Evolutionary conservation across 768 basidiomycete species (phyloP), one percentile per base, ranked within the genome.

Genomic region (Trametes coccinea): DNA sequence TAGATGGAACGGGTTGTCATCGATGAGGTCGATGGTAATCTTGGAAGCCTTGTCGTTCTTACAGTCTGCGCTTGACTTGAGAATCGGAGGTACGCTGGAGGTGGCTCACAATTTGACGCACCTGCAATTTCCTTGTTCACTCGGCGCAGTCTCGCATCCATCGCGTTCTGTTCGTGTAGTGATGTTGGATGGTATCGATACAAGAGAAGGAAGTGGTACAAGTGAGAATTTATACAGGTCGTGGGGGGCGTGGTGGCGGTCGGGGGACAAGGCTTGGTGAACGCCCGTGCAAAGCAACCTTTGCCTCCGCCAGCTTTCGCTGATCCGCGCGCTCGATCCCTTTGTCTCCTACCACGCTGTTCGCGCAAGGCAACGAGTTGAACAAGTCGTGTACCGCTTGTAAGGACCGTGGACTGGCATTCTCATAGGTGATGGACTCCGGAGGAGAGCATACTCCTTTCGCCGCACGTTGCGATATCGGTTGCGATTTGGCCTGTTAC

Each of bases 61-160:
- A 83, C 93, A 95, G 76, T 96, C 94, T 95, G n/a, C 8, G 9
- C 30, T 22, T 9, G 29, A 27, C 11, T 8, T 11, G 11, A 33
- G 27, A 11, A 33, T 7, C 17, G 27, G 27, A 31, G 29, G 30
- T 31, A 49, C 48, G 8, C 8, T 33, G 29, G 48, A 33, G 11
- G 14, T 22, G 30, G 11, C 48, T 30, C 30, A 5, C 30, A 11
- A 49, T 14, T 17, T 17, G 43, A 64, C 81, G 63, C 51, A 88
- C 92, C 95, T 64, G 87, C 76, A 62, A 98, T 97, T 78, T 98
- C 95, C 78, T 96, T 97, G 76, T 93, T 93, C 29, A 97, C 90
- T 72, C 95, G 81, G 64, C 95, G 84, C 49, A 94, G 83, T 60
- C 95, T 82, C 57, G 95, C 94, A 72, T 97, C 93, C 85, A 94